Percentiles rank a stretch among this genome's conserved stretches.
phyloP scores from a whole-genome alignment of 2,329 filamentous ascomycete species.

The Colletotrichum destructivum region DNA sequence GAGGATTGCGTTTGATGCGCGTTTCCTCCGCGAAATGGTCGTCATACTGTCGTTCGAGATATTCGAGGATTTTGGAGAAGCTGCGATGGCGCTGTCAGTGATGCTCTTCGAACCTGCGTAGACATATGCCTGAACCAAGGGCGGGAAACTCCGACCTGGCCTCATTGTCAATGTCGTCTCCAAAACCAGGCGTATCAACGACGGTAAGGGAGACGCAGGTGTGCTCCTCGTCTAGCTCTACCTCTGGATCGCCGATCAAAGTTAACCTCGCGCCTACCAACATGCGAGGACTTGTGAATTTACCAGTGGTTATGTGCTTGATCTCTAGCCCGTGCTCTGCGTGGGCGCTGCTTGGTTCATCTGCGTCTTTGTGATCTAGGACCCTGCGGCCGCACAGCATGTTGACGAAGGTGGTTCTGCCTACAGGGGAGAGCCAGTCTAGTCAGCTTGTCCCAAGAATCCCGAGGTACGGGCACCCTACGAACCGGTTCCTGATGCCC shows the following conservation, averaged over 20 bases:
- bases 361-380: constrained; percentile 90
- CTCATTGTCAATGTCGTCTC: constrained; percentile 99
- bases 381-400: constrained; percentile 97
- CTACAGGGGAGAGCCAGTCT: constrained; percentile 61
- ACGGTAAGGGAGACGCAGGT: constrained; percentile 98
- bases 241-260: constrained; percentile 68
- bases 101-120: constrained; percentile 56
- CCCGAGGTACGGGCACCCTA: constrained; percentile 46
- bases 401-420: constrained; percentile 99
- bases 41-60: constrained; percentile 99
- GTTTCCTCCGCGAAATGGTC: constrained; percentile 99
- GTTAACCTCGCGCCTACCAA: constrained; percentile 46
- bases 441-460: constrained; percentile 12
- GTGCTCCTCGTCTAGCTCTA: constrained; percentile 97
- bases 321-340: constrained; percentile 98
- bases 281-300: no score
- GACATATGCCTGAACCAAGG: no score
- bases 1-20: constrained; percentile 99
- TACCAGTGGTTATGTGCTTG: constrained; percentile 97
- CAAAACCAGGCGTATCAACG: constrained; percentile 97
- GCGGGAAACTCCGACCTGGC: constrained; percentile 70
- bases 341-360: constrained; percentile 90
- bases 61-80: constrained; percentile 97
- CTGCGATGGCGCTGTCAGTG: constrained; percentile 60
- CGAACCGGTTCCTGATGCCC: constrained; percentile 97